These are phyloP conservation scores for Tilletia indica DNA, from an alignment of 1,284 basidiomycete genomes.

Conservation along the genomic window DNA sequence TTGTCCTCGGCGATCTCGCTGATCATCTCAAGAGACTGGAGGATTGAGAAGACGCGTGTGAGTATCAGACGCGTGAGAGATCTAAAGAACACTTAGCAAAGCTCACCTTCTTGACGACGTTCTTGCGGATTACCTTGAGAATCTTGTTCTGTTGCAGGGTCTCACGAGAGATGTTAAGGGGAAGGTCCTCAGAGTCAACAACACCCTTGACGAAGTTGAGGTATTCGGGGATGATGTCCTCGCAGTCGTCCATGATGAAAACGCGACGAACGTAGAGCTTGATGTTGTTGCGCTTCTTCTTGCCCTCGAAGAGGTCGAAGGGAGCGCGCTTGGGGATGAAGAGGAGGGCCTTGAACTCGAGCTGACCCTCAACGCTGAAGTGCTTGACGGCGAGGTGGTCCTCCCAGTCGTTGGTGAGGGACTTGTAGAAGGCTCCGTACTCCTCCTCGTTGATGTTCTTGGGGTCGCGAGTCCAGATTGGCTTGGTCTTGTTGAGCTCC, in stretches of 20 bases:
- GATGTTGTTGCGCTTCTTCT: slow-evolving; percentile 99
- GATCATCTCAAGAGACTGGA: slow-evolving; percentile 73
- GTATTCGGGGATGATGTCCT: slow-evolving; percentile 99
- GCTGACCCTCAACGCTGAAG: slow-evolving; percentile 99
- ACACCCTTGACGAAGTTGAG: slow-evolving; percentile 96
- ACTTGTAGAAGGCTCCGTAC: slow-evolving; percentile 98
- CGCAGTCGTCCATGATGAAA: slow-evolving; percentile 99
- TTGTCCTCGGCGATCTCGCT: slow-evolving; percentile 98
- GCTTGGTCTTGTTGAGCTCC: slow-evolving; percentile 99
- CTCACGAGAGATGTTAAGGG: slow-evolving; percentile 99
- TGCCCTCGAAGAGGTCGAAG: slow-evolving; percentile 99
- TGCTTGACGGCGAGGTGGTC: slow-evolving; percentile 99
- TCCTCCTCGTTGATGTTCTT: slow-evolving; percentile 88
- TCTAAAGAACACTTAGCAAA: background rate
- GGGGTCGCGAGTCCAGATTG: slow-evolving; percentile 98
- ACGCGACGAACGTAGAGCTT: slow-evolving; percentile 99
- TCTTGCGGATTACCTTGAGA: slow-evolving; percentile 89
- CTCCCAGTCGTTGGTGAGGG: slow-evolving; percentile 97
- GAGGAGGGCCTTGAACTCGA: slow-evolving; percentile 98
- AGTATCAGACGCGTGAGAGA: background rate
- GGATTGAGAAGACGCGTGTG: background rate
- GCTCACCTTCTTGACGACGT: slow-evolving; percentile 88
- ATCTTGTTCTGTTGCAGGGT: slow-evolving; percentile 99
- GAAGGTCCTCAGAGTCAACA: slow-evolving; percentile 99
- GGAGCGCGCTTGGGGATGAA: slow-evolving; percentile 77